Evolutionary conservation across 495 filamentous ascomycete species (phyloP), one percentile per base, ranked within the genome.

Genomic region (Aspergillus ostianus): DNA sequence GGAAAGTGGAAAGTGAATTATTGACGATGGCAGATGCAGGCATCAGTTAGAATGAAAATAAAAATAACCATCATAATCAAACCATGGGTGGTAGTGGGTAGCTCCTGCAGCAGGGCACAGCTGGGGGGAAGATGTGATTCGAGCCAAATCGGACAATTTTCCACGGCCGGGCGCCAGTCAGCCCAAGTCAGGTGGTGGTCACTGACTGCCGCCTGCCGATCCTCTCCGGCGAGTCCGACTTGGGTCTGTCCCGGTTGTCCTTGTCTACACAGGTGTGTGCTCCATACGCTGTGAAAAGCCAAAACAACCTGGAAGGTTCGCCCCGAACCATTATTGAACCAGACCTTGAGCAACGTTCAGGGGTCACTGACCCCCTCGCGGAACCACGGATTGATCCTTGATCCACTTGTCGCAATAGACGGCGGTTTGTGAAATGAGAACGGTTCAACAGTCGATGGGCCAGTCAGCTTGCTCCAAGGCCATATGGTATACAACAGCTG

Each of bases 151-250:
- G 64, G 64, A 55, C 51, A 64, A 47, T 67, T 64, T 57, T 36
- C 36, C 21, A 27, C 20, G 26, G 46, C 18, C 10, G 32, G 30
- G 15, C 36, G 51, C 26, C 27, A 64, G 53, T 65, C 56, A 57
- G 48, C 23, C 23, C 51, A 56, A 32, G 64, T 69, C 67, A 69
- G 64, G 59, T 69, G 67, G 57, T 64, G 61, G 64, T 66, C 66
- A 68, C 57, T 63, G 66, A 68, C 62, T 44, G 17, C 15, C 41
- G 27, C 46, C 20, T 47, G 53, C 19, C 46, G 58, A 61, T 61
- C 56, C 56, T 47, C 23, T 20, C 53, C 65, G 65, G 65, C 51
- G 62, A 62, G 57, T 55, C 65, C 65, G 65, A 67, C 23, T 19
- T n/a, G n/a, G n/a, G n/a, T n/a, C n/a, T n/a, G n/a, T n/a, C n/a